Evolutionary conservation across 495 filamentous ascomycete species (phyloP), one percentile per base, ranked within the genome.

Genomic region (Recurvomyces mirabilis): DNA sequence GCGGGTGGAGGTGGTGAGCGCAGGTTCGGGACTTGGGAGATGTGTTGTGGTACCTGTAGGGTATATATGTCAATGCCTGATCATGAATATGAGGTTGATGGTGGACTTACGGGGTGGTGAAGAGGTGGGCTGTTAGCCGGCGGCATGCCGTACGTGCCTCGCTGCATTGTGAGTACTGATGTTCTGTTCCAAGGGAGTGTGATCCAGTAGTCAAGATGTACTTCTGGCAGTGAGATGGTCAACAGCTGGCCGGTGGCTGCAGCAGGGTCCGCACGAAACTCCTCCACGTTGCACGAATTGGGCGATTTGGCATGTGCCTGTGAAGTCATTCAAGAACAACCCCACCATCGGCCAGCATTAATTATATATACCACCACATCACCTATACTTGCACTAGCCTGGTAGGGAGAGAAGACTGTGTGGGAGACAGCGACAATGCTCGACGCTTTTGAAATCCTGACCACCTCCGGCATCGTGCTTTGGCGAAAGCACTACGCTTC

Each of bases 1-100:
- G 70, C 68, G 1, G 83, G 89, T 32, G 86, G 91, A 24, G 91
- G 91, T 26, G 91, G 91, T 41, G 91, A 96, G 68, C 93, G 82
- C 65, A 99, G 82, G 68, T 95, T 88, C n/a, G 91, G 91, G 37
- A 99, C 93, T 38, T 88, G 93, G 53, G 93, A 94, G 43, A 96
- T 88, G 73, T 96, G 93, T 59, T 96, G 93, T 34, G 93, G 93
- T 34, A 96, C 30, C 29, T 45, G 42, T 2, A 3, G 5, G 18
- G 24, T 6, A 19, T 37, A 11, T 10, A 17, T 15, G 12, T 10
- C 14, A 26, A 24, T 6, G 18, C 10, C 12, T 19, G 89, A 39
- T 89, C 94, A 67, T 89, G 81, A 65, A 96, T 81, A 67, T 94
- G 88, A n/a, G 91, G 93, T 34, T 95, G 87, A 38, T 87, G 93